Base-by-base conservation (phyloP, 257 asterid species). In the Nicotiana paniculata region DNA sequence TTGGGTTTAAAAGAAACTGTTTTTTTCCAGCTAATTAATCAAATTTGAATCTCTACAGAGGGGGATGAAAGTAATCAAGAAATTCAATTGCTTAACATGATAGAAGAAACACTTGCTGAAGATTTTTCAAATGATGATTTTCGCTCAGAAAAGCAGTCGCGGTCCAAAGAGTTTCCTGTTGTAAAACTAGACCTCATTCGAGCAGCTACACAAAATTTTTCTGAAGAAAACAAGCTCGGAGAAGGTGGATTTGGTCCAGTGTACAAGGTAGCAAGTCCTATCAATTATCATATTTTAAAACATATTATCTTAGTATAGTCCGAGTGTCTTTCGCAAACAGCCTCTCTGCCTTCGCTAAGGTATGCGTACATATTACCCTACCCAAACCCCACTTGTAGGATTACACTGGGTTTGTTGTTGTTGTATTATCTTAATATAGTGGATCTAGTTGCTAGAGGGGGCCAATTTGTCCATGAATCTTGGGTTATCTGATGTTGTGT, bases 241-340 rank as follows among this genome's bases (percentile, higher is more conserved):
- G 70, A 78, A 78, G 82, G 82, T 46, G 82, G 82, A 78, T 78
- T 78, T 78, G 82, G 82, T 43, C 4, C 58, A 18, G 82, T 78
- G n/a, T 78, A 78, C 55, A 78, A 78, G 72, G 82, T 78, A 59
- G 24, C 13, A 21, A 24, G 9, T 3, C 72, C 55, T 63, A 21
- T 59, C 72, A 9, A 35, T 35, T n/a, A 66, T 66, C 24, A 66
- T 0, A 32, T 32, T 32, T 32, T 32, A 3, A 3, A 32, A 32
- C 35, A 3, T 32, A 32, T 32, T 32, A 32, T 32, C 35, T 32
- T 32, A 32, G 3, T 32, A 32, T 32, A 32, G 35, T 3, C 35
- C 4, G 0, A 32, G 35, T 0, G 5, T 32, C 35, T 32, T 32
- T 32, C 35, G 0, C 4, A 32, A 32, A 32, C 35, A 32, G 0